Evolutionary conservation across 768 basidiomycete genomes (phyloP).

Genomic region (Trametopsis cervina): DNA sequence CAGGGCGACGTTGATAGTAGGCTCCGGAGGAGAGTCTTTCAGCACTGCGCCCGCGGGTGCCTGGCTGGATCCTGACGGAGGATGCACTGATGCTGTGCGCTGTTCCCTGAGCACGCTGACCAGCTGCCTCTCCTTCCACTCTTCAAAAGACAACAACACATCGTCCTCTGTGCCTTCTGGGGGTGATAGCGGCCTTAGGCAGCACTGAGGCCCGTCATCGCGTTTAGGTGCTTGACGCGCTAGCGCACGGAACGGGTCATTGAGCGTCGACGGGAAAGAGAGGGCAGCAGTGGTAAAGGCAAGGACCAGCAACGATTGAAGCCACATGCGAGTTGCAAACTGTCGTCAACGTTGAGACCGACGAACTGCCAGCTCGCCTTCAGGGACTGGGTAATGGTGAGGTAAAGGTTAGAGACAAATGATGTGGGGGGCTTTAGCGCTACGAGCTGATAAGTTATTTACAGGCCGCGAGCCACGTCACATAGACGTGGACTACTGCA

Average conservation of each 20-base stretch:
- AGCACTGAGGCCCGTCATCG: constrained; percentile 59
- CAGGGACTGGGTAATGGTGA: neutral
- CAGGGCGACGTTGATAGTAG: neutral
- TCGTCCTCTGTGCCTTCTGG: constrained; percentile 46
- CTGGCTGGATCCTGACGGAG: constrained; percentile 4
- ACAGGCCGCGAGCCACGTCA: too few relatives aligned
- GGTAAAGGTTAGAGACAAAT: neutral
- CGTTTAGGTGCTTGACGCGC: constrained; percentile 39
- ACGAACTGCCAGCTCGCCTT: constrained; percentile 16
- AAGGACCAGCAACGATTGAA: constrained; percentile 29
- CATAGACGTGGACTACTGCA: neutral
- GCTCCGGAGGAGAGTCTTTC: neutral
- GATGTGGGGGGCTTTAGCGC: constrained; percentile 1
- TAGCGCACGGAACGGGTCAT: constrained; percentile 60
- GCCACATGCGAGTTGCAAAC: constrained; percentile 18
- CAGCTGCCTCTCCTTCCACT: constrained; percentile 74
- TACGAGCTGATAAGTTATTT: too few relatives aligned
- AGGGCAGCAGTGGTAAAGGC: constrained; percentile 31
- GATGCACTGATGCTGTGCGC: neutral
- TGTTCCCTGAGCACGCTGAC: constrained; percentile 23
- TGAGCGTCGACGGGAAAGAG: constrained; percentile 29
- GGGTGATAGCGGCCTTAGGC: constrained; percentile 46
- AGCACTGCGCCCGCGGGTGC: constrained; percentile 11
- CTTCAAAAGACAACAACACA: constrained; percentile 74
- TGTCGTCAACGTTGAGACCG: constrained; percentile 10